Conservation (phyloP, 352 stramenopile species). For the Phytophthora foliorum region DNA sequence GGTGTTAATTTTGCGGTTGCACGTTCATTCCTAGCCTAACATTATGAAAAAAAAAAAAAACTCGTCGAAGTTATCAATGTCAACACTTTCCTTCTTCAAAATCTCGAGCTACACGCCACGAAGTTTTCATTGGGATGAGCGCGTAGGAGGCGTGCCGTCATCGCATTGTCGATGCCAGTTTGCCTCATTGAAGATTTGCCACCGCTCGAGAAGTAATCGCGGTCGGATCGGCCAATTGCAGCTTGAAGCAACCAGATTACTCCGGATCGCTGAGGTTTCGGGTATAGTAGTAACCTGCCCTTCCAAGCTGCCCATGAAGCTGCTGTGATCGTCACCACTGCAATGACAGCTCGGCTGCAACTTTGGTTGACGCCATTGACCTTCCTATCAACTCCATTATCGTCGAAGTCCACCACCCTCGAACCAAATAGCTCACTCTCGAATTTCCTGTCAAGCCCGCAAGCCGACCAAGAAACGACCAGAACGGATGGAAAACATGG, state of each 20-base stretch:
- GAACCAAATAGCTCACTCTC: constrained; percentile 9
- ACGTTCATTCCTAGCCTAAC: too few species aligned
- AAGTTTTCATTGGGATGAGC: too few species aligned
- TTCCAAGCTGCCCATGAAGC: neutral
- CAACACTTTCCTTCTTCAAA: too few species aligned
- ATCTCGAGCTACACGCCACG: too few species aligned
- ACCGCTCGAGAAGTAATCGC: constrained; percentile 8
- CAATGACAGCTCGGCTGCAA: neutral
- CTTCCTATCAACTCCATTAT: neutral
- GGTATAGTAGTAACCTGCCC: constrained; percentile 4
- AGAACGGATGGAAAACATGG: constrained; percentile 2
- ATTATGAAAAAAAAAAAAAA: too few species aligned
- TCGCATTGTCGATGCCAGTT: constrained; percentile 13
- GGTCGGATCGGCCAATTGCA: neutral
- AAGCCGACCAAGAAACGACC: constrained; percentile 14
- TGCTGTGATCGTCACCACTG: neutral
- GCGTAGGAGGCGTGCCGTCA: neutral
- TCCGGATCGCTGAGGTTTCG: neutral
- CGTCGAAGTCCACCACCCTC: neutral
- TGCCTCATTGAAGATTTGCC: constrained; percentile 8
- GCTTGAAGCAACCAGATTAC: neutral
- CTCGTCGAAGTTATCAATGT: too few species aligned
- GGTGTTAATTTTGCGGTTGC: too few species aligned
- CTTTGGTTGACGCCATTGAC: neutral
- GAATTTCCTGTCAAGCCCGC: constrained; percentile 12